These are phyloP conservation scores for Eucalyptus albens DNA, from an alignment of 345 rosid species.

Conservation along the genomic window DNA sequence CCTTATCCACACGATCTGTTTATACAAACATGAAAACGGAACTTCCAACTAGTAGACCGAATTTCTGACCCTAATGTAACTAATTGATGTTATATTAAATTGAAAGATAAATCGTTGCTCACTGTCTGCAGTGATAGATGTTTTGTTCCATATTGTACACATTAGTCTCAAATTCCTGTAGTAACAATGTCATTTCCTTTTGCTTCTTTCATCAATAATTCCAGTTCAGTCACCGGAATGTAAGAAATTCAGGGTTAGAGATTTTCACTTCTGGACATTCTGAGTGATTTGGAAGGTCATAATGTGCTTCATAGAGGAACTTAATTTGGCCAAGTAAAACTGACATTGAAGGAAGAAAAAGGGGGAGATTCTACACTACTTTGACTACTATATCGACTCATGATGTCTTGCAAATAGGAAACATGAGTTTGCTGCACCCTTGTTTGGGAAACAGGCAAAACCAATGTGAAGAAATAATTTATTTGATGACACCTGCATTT, in stretches of 20 bases:
- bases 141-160: background rate
- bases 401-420: background rate
- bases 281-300: background rate
- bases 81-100: background rate
- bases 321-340: background rate
- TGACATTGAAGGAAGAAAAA: background rate
- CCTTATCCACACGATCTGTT: background rate
- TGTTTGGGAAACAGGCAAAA: too few relatives aligned
- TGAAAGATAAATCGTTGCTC: background rate
- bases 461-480: too few relatives aligned
- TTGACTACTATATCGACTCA: background rate
- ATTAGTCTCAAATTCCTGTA: background rate
- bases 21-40: background rate
- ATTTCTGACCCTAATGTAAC: background rate
- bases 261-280: background rate
- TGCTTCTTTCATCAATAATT: background rate
- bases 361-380: background rate
- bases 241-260: background rate
- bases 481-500: background rate
- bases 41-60: background rate
- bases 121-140: background rate
- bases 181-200: background rate
- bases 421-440: too few relatives aligned
- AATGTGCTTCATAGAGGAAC: background rate
- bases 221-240: background rate